Evolutionary conservation across 495 filamentous ascomycete species (phyloP), one percentile per base, ranked within the genome.

Genomic region (Podospora comata): DNA sequence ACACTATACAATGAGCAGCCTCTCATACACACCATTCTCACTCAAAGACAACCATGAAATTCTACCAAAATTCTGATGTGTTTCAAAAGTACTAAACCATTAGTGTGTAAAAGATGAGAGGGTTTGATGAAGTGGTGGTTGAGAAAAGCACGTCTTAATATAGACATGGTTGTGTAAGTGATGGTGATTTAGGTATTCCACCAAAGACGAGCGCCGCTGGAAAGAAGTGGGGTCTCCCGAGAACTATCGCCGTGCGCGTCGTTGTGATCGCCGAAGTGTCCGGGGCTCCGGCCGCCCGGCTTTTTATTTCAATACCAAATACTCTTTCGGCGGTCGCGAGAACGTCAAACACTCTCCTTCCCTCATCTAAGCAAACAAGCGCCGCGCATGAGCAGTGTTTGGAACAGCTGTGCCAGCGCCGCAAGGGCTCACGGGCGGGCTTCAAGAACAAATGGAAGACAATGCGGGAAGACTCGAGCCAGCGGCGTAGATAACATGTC

Each of bases 361-460:
- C 30, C 30, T 32, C 30, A 32, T 32, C 30, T 28, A 58, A 58
- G 23, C 13, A 20, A 61, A 28, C 23, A 58, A 56, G 65, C 55
- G 69, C 62, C 69, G 44, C 65, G 28, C 63, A n/a, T 2, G 60
- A 23, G 20, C 64, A 70, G 59, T n/a, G 5, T 64, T 20, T 64
- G 68, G 60, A 39, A 18, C 69, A 58, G 65, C 65, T 67, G 69
- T 62, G 65, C 69, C 69, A 6, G 57, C 65, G 65, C 65, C 64
- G 62, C 18, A 62, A 67, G 26, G 15, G 56, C 4, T 16, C 19
- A 1, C 32, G 39, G 65, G 61, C 32, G 39, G 65, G 61, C 69
- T 70, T 70, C 69, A 61, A 70, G 69, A 70, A 70, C 53, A 60
- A 66, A 23, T 55, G 18, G 20, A 7, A 44, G 67, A 60, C 66